Percentiles rank a stretch among this genome's conserved stretches.
Evolutionary conservation across 352 stramenopile genomes (phyloP).

Genomic region (Saprolegnia diclina): DNA sequence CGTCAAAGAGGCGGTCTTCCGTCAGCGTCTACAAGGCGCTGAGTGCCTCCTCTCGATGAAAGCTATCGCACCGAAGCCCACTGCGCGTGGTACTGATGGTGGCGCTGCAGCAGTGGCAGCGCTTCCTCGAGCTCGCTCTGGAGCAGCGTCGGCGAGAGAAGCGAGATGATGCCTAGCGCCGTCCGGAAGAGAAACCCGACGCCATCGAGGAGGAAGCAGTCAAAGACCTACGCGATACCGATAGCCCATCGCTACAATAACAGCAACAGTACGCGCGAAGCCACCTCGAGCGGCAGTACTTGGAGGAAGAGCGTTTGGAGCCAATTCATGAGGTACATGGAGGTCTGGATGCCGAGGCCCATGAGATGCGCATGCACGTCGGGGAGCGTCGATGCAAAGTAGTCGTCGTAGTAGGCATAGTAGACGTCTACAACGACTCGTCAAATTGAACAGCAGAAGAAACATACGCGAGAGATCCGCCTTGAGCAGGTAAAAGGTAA

Average conservation of each 20-base stretch:
- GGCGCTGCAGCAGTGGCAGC: slow-evolving; percentile 68
- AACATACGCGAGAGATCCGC: slow-evolving; percentile 46
- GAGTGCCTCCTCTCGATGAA: not conserved
- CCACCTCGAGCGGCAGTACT: slow-evolving; percentile 70
- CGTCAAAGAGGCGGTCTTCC: slow-evolving; percentile 67
- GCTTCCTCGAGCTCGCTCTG: slow-evolving; percentile 63
- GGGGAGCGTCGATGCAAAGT: slow-evolving; percentile 45
- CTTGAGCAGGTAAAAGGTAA: slow-evolving; percentile 84
- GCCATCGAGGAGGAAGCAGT: slow-evolving; percentile 83
- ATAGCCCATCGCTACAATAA: slow-evolving; percentile 3
- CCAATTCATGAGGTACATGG: slow-evolving; percentile 88
- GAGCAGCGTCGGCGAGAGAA: slow-evolving; percentile 51
- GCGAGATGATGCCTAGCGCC: slow-evolving; percentile 72
- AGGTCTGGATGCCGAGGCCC: slow-evolving; percentile 51
- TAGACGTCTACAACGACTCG: slow-evolving; percentile 41
- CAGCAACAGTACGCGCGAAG: slow-evolving; percentile 38
- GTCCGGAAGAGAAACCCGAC: slow-evolving; percentile 78
- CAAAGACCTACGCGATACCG: slow-evolving; percentile 33
- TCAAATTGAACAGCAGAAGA: slow-evolving; percentile 6
- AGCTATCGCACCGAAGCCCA: slow-evolving; percentile 37
- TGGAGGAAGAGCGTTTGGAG: slow-evolving; percentile 83
- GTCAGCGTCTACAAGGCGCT: slow-evolving; percentile 34
- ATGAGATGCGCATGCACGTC: slow-evolving; percentile 49
- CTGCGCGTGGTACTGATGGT: slow-evolving; percentile 49
- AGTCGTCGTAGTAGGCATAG: slow-evolving; percentile 75